phyloP scores from a whole-genome alignment of 306 rosid genomes.

The Canavalia gladiata region DNA sequence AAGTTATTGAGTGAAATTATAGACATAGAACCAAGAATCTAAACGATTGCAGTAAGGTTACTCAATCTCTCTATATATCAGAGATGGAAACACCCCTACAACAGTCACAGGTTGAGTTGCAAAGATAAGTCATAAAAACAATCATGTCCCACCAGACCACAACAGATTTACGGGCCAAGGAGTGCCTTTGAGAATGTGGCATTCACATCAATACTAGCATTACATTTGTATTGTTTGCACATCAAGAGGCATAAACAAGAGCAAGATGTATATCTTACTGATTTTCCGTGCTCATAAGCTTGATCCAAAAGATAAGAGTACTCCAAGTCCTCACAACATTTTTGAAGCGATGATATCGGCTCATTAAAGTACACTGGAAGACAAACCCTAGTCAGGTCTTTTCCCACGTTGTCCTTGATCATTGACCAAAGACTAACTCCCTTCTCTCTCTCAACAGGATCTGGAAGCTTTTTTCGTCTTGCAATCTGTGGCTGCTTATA shows the following conservation, averaged over 20 bases:
- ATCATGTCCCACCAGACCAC: not conserved
- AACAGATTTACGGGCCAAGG: not conserved
- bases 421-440: constrained; percentile 97
- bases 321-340: constrained; percentile 95
- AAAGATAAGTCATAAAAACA: not conserved
- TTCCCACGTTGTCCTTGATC: constrained; percentile 98
- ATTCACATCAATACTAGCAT: not conserved
- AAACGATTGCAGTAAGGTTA: constrained; percentile 6
- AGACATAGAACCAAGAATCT: constrained; percentile 3
- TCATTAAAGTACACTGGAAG: constrained; percentile 98
- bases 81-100: not conserved
- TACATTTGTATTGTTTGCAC: constrained; percentile 9
- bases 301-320: constrained; percentile 89
- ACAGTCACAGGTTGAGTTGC: not conserved
- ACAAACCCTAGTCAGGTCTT: constrained; percentile 94
- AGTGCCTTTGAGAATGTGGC: not conserved
- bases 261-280: constrained; percentile 60
- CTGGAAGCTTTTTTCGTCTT: constrained; percentile 89
- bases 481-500: constrained; percentile 56
- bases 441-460: constrained; percentile 95
- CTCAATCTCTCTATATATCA: not conserved
- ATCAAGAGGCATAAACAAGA: constrained; percentile 18
- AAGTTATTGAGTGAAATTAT: not conserved
- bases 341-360: constrained; percentile 97
- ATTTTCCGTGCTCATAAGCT: constrained; percentile 87